Evolutionary conservation across 108 stramenopile species (phyloP).

Genomic region (Fistulifera solaris): DNA sequence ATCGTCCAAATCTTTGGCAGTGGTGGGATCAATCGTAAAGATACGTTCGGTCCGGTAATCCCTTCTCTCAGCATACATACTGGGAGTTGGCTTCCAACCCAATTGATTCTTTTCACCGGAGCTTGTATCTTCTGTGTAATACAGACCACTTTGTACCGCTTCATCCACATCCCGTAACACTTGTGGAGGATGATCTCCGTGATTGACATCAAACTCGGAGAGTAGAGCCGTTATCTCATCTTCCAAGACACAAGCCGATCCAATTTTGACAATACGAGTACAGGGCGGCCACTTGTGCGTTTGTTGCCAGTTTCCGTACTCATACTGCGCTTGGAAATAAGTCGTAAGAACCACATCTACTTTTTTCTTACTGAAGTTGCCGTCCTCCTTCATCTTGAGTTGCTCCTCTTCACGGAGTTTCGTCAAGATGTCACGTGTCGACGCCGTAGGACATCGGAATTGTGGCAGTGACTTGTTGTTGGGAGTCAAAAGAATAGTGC

Average conservation of each 20-base stretch:
- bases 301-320: conserved; percentile 50
- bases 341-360: conserved; percentile 21
- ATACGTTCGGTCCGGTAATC: conserved; percentile 75
- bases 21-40: conserved; percentile 94
- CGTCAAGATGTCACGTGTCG: conserved; percentile 14
- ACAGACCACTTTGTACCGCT: conserved; percentile 53
- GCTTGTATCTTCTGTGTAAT: conserved; percentile 8
- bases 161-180: conserved; percentile 67
- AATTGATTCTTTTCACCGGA: conserved; percentile 23
- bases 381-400: neutral
- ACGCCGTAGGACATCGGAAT: conserved; percentile 32
- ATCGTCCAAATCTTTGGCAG: conserved; percentile 94
- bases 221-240: conserved; percentile 88
- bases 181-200: conserved; percentile 75
- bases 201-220: conserved; percentile 70
- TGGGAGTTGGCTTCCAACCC: conserved; percentile 77
- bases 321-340: conserved; percentile 57
- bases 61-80: conserved; percentile 55
- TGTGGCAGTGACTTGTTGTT: conserved; percentile 53
- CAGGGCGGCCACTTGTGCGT: conserved; percentile 74
- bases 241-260: conserved; percentile 65
- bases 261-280: conserved; percentile 41
- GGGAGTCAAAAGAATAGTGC: conserved; percentile 46
- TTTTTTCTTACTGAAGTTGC: neutral
- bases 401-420: neutral